Conservation (phyloP, 352 stramenopile species). For the Achlya hypogyna region DNA sequence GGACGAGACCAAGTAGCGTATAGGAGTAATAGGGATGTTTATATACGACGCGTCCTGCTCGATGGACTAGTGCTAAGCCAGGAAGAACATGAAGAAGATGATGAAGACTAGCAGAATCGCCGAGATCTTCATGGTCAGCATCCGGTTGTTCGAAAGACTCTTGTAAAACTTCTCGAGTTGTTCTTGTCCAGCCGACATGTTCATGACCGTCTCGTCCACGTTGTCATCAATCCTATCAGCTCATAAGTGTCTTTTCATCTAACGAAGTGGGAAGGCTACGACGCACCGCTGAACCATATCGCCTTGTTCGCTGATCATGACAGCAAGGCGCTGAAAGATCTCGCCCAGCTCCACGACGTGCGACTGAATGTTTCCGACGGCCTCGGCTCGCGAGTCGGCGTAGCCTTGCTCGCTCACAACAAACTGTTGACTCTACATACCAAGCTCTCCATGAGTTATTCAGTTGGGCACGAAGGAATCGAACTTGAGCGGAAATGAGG, state of each 20-base stretch:
- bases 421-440: conserved; percentile 34
- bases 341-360: conserved; percentile 82
- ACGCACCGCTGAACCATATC: conserved; percentile 66
- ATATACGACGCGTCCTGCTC: not conserved
- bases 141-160: conserved; percentile 79
- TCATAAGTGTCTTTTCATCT: conserved; percentile 5
- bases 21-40: not conserved
- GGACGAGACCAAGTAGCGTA: not conserved
- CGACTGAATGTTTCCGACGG: conserved; percentile 77
- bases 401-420: conserved; percentile 72
- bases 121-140: conserved; percentile 76
- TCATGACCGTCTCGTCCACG: conserved; percentile 66
- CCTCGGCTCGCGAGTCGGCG: conserved; percentile 56
- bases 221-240: conserved; percentile 79
- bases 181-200: conserved; percentile 65
- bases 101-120: conserved; percentile 83
- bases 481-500: conserved; percentile 54
- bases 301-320: conserved; percentile 72
- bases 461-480: not conserved
- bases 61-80: conserved; percentile 40
- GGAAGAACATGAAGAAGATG: conserved; percentile 85
- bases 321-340: conserved; percentile 69
- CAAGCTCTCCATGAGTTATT: not conserved
- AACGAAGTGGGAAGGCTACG: not conserved
- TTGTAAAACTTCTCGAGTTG: conserved; percentile 81